Evolutionary conservation across 2,329 filamentous ascomycete species (phyloP).

Genomic region (Trichoderma atroviride): DNA sequence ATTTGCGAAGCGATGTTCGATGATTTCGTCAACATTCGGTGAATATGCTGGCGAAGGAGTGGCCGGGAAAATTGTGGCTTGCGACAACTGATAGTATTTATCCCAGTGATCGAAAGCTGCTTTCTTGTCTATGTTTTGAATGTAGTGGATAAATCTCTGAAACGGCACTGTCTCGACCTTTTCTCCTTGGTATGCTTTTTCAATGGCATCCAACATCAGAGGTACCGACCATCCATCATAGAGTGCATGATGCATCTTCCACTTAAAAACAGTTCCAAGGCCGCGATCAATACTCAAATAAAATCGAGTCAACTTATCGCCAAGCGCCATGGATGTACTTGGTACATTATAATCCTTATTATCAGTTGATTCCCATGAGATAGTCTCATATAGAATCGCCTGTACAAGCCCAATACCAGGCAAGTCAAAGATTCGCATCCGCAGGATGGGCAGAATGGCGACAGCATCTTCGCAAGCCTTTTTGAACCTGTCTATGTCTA

Average conservation of each 20-base stretch:
- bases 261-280: background rate
- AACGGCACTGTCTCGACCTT: background rate
- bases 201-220: constrained; percentile 32
- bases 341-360: background rate
- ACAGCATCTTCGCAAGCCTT: background rate
- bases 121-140: background rate
- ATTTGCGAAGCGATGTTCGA: background rate
- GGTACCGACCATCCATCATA: background rate
- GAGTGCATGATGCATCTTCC: background rate
- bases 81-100: background rate
- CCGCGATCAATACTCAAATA: background rate
- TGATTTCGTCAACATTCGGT: background rate
- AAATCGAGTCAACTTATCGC: background rate
- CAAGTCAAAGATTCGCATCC: constrained; percentile 33
- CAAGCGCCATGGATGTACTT: background rate
- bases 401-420: background rate
- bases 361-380: background rate
- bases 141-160: background rate
- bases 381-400: background rate
- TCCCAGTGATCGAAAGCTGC: background rate
- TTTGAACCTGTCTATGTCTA: background rate
- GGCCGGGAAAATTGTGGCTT: background rate
- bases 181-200: constrained; percentile 27
- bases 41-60: background rate
- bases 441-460: constrained; percentile 48